Base-by-base conservation (phyloP, 768 basidiomycete genomes). In the Calocybe indica region DNA sequence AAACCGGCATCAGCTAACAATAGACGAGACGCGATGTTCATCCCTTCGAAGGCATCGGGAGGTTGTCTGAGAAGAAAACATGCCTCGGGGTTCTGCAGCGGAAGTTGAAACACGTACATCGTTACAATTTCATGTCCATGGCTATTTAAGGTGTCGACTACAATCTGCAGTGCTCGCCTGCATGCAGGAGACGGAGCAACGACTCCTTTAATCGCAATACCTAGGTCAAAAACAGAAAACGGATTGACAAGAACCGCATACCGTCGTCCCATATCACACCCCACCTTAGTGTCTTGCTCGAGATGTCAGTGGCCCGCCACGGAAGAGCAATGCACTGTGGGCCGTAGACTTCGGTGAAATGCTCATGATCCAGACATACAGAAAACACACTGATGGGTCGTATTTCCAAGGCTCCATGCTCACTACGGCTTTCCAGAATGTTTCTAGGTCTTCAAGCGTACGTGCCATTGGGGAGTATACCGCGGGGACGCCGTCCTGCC, bases 261-360 rank as follows among this genome's bases (percentile, higher is more conserved):
- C 83, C 81, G 56, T 85, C 83, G 43, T 79, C 73, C 76, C 80
- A 80, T 45, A 83, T 63, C 2, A 83, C 70, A 34, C 81, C 81
- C 76, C 78, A 83, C 50, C 71, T 75, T 3, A 75, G 60, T 33
- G 60, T 56, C 12, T 57, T 61, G 58, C 43, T 52, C 40, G 48
- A 60, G 36, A 64, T 63, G 48, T 64, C 55, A 12, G 67, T 52
- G 1, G 48, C 47, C 36, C 64, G 64, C 72, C 72, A 74, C 0
- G 73, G 73, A 30, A 75, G 65, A 1, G 69, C 70, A 5, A 71
- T 59, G 37, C 68, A 70, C 72, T 71, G 53, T 7, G 12, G 15
- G 37, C 7, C 9, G n/a, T 3, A 15, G 34, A 35, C n/a, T 34
- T 45, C 12, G 37, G 29, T 62, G 55, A 46, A 58, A 57, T 60